phyloP scores from a whole-genome alignment of 1,139 yeast genomes.

The Lodderomyces beijingensis region DNA sequence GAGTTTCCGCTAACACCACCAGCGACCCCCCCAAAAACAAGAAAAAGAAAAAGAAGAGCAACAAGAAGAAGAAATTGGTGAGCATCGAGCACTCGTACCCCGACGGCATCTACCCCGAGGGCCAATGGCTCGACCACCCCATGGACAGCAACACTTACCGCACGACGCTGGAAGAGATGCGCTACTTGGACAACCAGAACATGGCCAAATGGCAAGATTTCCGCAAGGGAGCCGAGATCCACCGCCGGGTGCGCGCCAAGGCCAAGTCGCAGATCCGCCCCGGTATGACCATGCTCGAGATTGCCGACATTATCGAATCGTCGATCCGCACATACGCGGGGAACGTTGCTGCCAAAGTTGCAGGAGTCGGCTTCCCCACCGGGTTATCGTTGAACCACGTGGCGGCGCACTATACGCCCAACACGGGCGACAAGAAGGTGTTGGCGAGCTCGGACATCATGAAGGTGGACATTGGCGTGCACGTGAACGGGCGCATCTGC shows the following conservation, averaged over 20 bases:
- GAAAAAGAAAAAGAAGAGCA: conserved; percentile 47
- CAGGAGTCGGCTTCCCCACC: conserved; percentile 97
- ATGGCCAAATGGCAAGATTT: conserved; percentile 75
- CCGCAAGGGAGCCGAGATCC: conserved; percentile 95
- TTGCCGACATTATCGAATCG: conserved; percentile 86
- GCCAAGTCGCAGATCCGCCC: conserved; percentile 76
- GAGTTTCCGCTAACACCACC: conserved; percentile 18
- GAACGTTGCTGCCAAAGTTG: conserved; percentile 58
- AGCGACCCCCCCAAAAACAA: conserved; percentile 27
- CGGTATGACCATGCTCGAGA: conserved; percentile 87
- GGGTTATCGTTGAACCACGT: conserved; percentile 90
- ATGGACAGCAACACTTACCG: conserved; percentile 72
- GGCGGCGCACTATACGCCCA: conserved; percentile 98
- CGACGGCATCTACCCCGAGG: conserved; percentile 77
- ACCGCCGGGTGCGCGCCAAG: conserved; percentile 81
- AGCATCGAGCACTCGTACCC: conserved; percentile 69
- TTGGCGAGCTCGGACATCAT: conserved; percentile 83
- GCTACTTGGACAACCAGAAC: conserved; percentile 70
- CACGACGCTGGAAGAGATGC: conserved; percentile 79
- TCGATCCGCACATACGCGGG: conserved; percentile 72
- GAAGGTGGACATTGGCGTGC: conserved; percentile 97
- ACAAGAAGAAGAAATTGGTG: conserved; percentile 42
- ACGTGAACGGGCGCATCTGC: conserved; percentile 90
- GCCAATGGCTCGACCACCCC: conserved; percentile 76
- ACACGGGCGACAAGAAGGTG: conserved; percentile 84